Base-by-base conservation (phyloP, 2,329 filamentous ascomycete species). In the Apiospora kogelbergensis region DNA sequence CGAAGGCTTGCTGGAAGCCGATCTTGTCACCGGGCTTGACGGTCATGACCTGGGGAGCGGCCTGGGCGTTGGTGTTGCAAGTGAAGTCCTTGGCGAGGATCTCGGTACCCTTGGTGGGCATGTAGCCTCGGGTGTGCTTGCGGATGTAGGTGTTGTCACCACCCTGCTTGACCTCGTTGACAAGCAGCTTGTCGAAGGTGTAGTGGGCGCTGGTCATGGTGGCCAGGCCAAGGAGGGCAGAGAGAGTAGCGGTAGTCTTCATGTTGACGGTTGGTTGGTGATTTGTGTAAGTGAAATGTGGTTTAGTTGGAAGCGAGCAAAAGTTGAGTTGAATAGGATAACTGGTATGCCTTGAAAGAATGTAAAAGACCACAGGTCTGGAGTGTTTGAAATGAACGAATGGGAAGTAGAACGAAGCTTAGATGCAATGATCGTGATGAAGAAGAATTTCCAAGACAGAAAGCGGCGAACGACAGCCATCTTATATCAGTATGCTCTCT, bases 11-110 rank as follows among this genome's bases (percentile, higher is more conserved):
- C 60, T 75, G 73, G 70, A 79, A 78, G 20, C 76, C 77, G 15
- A 80, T 68, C 1, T 71, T 74, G 22, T 74, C 72, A 11, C 78
- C 78, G n/a, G 78, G 77, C 41, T 73, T 71, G 30, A 78, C 69
- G 42, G 70, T 75, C 3, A 76, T 76, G 24, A 76, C 78, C 17
- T 68, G 45, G 63, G 17, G 72, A 72, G 6, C 77, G n/a, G 67
- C 74, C 44, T 57, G 45, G 41, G 66, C 64, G 24, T 42, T 48
- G 66, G 77, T 74, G 71, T 74, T 78, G 71, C 77, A 79, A 24
- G 75, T 74, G 73, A 78, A 78, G 63, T 78, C 76, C 2, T 74
- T 44, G 46, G 69, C 73, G 30, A 71, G 74, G 6, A 78, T 76
- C n/a, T 75, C 73, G 1, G 73, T 20, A 33, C 42, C 26, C 46